Conservation (phyloP, 2,329 filamentous ascomycete species). For the Ceratocystis lukuohia region DNA sequence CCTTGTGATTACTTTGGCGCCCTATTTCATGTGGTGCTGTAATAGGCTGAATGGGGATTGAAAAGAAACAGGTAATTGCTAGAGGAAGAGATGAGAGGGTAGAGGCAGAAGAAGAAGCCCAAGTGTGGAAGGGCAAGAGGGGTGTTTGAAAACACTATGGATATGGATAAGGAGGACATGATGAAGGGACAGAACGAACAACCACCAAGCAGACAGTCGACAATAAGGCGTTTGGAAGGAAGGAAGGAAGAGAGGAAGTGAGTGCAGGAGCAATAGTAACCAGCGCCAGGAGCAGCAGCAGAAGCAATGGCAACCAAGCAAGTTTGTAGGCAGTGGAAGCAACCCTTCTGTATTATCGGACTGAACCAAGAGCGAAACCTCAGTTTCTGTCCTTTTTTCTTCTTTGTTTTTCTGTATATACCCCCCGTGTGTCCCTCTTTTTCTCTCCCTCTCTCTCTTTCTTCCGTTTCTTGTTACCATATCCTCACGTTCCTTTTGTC, state of each 20-base stretch:
- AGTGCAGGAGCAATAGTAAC: neutral
- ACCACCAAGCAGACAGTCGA: neutral
- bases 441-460: neutral
- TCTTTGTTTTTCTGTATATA: constrained; percentile 4
- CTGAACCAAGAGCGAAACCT: constrained; percentile 4
- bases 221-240: neutral
- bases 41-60: neutral
- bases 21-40: neutral
- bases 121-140: neutral
- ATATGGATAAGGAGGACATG: neutral
- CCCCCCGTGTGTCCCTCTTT: constrained; percentile 2
- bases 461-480: neutral
- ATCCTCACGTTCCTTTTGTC: neutral
- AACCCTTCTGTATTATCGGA: neutral
- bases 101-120: neutral
- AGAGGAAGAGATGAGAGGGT: neutral
- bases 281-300: neutral
- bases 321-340: neutral
- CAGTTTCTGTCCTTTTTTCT: neutral
- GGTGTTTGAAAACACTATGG: neutral
- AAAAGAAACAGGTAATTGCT: neutral
- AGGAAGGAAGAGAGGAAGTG: neutral
- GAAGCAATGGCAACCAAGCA: neutral
- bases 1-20: neutral
- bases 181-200: neutral